These are phyloP conservation scores for Xylaria intraflava DNA, from an alignment of 495 filamentous ascomycete species.

Conservation along the genomic window DNA sequence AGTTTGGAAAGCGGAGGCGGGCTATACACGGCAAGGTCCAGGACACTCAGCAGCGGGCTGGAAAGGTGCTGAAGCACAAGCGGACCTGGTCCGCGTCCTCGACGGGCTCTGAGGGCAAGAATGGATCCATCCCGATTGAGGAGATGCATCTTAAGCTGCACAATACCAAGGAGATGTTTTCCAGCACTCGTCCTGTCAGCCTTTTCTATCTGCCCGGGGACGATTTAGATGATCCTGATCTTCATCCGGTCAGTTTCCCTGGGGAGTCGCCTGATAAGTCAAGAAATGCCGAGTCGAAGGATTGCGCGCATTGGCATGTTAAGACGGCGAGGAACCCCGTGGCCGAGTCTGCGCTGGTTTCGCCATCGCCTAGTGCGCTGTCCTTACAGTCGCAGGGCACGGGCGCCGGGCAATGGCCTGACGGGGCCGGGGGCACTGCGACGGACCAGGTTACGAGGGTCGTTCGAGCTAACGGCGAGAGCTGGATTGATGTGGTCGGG, in stretches of 20 bases:
- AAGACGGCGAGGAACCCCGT: slow-evolving; percentile 50
- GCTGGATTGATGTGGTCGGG: slow-evolving; percentile 87
- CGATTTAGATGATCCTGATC: slow-evolving; percentile 81
- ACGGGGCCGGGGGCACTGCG: slow-evolving; percentile 30
- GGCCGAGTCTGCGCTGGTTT: slow-evolving; percentile 56
- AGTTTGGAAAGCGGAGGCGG: slow-evolving; percentile 83
- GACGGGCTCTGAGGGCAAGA: slow-evolving; percentile 62
- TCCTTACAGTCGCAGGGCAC: slow-evolving; percentile 51
- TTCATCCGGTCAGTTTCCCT: slow-evolving; percentile 69
- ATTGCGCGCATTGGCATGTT: slow-evolving; percentile 45
- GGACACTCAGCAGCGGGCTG: slow-evolving; percentile 52
- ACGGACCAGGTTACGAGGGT: slow-evolving; percentile 47
- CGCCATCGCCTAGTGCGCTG: slow-evolving; percentile 61
- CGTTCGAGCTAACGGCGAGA: slow-evolving; percentile 43
- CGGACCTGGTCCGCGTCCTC: slow-evolving; percentile 96
- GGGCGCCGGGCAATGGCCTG: slow-evolving; percentile 31
- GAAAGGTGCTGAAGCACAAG: slow-evolving; percentile 83
- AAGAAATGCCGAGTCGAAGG: slow-evolving; percentile 51
- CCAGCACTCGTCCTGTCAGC: slow-evolving; percentile 79
- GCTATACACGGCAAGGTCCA: slow-evolving; percentile 47
- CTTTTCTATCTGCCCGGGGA: slow-evolving; percentile 77
- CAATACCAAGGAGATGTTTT: slow-evolving; percentile 89
- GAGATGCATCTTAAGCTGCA: slow-evolving; percentile 76
- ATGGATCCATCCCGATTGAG: too few species aligned
- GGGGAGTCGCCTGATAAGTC: slow-evolving; percentile 58